phyloP scores from a whole-genome alignment of 2,329 filamentous ascomycete species.

The Pestalotiopsis sp. region DNA sequence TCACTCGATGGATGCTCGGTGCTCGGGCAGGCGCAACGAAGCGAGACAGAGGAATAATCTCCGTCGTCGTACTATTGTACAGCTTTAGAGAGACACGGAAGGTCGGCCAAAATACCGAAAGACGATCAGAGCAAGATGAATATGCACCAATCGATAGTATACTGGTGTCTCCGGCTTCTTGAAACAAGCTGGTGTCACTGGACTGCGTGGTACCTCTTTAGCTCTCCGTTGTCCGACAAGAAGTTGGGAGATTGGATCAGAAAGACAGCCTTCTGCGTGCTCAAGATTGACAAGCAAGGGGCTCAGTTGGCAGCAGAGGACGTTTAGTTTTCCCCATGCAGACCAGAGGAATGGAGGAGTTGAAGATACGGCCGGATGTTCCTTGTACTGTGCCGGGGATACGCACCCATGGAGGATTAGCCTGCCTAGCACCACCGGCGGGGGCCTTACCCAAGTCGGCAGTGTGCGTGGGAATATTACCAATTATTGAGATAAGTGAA shows the following conservation, averaged over 20 bases:
- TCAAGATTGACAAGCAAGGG: conserved; percentile 12
- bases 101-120: conserved; percentile 8
- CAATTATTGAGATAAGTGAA: neutral
- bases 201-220: conserved; percentile 13
- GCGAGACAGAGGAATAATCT: conserved; percentile 24
- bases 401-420: conserved; percentile 3
- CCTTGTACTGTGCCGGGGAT: conserved; percentile 4
- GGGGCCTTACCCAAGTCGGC: neutral
- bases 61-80: conserved; percentile 25
- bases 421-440: neutral
- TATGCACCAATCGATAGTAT: conserved; percentile 23
- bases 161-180: conserved; percentile 18
- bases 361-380: conserved; percentile 11
- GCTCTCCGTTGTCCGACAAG: conserved; percentile 19
- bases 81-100: conserved; percentile 17
- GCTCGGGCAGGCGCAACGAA: conserved; percentile 11
- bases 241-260: conserved; percentile 1
- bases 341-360: conserved; percentile 9
- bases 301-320: neutral
- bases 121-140: conserved; percentile 17
- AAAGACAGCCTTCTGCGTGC: conserved; percentile 8
- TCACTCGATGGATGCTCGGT: conserved; percentile 14
- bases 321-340: conserved; percentile 13
- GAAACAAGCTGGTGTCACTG: conserved; percentile 25
- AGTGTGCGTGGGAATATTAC: neutral